Percentiles rank a stretch among this genome's conserved stretches.
These are phyloP conservation scores for Eucalyptus viminalis DNA, from an alignment of 345 rosid genomes.

Conservation along the genomic window DNA sequence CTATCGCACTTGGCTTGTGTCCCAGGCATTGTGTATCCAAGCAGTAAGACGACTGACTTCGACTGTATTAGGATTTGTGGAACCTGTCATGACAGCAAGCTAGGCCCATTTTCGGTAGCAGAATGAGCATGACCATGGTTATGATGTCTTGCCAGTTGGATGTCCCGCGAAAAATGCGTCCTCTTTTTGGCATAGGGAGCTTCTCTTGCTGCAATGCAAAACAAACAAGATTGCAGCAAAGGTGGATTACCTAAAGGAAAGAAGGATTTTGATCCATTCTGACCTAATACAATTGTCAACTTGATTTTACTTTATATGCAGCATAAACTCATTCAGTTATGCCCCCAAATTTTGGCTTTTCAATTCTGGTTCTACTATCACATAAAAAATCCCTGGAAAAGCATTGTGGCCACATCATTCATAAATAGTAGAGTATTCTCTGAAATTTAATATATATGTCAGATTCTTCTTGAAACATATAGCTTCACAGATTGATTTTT, in stretches of 20 bases:
- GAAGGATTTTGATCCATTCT: not conserved
- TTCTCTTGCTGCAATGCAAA: constrained; percentile 71
- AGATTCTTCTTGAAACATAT: not conserved
- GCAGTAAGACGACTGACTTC: not conserved
- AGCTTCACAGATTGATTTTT: not conserved
- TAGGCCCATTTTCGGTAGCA: constrained; percentile 42
- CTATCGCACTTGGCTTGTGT: not conserved
- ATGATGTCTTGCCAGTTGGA: constrained; percentile 70
- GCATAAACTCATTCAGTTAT: not conserved
- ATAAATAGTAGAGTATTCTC: not conserved
- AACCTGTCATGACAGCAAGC: constrained; percentile 16
- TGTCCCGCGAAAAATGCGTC: constrained; percentile 68
- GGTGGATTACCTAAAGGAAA: not conserved
- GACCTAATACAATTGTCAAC: not conserved
- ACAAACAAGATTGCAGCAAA: not conserved
- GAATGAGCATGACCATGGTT: constrained; percentile 57
- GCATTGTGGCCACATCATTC: not conserved
- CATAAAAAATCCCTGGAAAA: not conserved
- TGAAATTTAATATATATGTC: not conserved
- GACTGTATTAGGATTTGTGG: not conserved
- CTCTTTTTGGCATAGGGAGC: constrained; percentile 98
- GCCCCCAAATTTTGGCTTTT: not conserved
- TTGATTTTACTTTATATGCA: not conserved
- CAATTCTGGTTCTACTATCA: not conserved
- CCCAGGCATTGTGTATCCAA: not conserved